A percentile compares a stretch with the other conserved stretches of the same genome.
Evolutionary conservation across 2,329 filamentous ascomycete species (phyloP).

Genomic region (Fusarium penzigii): DNA sequence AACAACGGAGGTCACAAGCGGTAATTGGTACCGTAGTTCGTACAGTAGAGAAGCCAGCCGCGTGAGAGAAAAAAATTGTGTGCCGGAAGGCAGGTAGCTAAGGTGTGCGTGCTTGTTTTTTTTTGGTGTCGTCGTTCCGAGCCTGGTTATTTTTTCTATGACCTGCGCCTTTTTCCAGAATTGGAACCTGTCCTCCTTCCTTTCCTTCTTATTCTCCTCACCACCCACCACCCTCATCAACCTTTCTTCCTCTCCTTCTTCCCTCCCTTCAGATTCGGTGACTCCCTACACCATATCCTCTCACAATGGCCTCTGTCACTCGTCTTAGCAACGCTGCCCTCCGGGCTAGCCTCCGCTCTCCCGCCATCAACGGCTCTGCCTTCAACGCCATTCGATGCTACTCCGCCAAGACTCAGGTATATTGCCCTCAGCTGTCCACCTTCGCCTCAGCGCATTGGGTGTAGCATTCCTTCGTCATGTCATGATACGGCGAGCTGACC

Average conservation of each 20-base stretch:
- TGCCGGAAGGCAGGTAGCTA: background rate
- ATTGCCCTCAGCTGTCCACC: slow-evolving; percentile 23
- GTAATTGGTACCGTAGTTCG: background rate
- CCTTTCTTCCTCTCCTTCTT: slow-evolving; percentile 18
- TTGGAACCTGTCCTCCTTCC: slow-evolving; percentile 37
- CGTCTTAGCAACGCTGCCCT: slow-evolving; percentile 81
- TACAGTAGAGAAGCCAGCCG: background rate
- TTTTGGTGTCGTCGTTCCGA: slow-evolving; percentile 8
- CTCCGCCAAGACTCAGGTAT: slow-evolving; percentile 88
- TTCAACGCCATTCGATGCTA: slow-evolving; percentile 89
- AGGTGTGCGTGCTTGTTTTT: background rate
- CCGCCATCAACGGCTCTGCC: slow-evolving; percentile 69
- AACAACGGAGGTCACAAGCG: slow-evolving; percentile 1
- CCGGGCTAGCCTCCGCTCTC: slow-evolving; percentile 70
- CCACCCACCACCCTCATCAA: slow-evolving; percentile 35
- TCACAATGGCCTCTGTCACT: slow-evolving; percentile 77
- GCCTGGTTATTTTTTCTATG: slow-evolving; percentile 16
- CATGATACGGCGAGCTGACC: slow-evolving; percentile 5
- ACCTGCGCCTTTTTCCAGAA: slow-evolving; percentile 28
- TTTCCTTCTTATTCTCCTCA: slow-evolving; percentile 34
- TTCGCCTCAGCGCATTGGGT: slow-evolving; percentile 5
- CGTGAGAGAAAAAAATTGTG: background rate
- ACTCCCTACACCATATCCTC: slow-evolving; percentile 34
- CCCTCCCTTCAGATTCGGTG: slow-evolving; percentile 27
- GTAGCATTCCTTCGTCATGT: background rate